Evolutionary conservation across 1,284 basidiomycete species (phyloP).

Genomic region (Ganoderma leucocontextum): DNA sequence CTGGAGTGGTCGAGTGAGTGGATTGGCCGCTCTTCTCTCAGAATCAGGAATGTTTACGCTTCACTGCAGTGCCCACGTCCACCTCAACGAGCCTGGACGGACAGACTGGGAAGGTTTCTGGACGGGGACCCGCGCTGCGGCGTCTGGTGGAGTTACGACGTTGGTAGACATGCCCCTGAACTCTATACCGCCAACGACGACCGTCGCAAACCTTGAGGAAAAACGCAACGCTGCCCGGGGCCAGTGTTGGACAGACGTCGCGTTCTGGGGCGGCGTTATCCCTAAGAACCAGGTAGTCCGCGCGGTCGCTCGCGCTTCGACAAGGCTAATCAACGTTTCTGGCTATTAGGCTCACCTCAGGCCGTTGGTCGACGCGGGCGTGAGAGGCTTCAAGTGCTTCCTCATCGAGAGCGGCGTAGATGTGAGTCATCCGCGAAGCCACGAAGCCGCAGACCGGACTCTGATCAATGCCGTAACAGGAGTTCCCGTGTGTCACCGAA

Average conservation of each 20-base stretch:
- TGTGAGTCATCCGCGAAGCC: conserved; percentile 50
- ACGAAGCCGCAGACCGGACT: not conserved
- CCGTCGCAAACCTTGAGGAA: conserved; percentile 71
- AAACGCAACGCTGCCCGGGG: conserved; percentile 78
- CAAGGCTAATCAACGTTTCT: conserved; percentile 18
- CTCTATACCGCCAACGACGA: conserved; percentile 94
- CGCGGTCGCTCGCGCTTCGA: not conserved
- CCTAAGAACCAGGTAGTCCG: conserved; percentile 82
- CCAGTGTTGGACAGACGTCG: conserved; percentile 87
- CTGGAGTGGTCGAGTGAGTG: conserved; percentile 88
- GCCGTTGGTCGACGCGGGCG: conserved; percentile 77
- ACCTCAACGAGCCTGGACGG: conserved; percentile 92
- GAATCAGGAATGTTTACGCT: not conserved
- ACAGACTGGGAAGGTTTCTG: conserved; percentile 95
- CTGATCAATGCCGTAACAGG: conserved; percentile 57
- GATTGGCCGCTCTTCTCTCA: not conserved
- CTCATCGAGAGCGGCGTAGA: conserved; percentile 94
- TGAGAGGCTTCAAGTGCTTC: conserved; percentile 96
- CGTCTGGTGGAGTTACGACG: conserved; percentile 90
- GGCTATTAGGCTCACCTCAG: conserved; percentile 63
- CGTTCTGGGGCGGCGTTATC: conserved; percentile 95
- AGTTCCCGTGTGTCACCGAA: conserved; percentile 88
- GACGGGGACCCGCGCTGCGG: conserved; percentile 89
- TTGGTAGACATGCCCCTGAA: conserved; percentile 97
- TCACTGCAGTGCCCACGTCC: conserved; percentile 80